Percentiles rank a stretch among this genome's conserved stretches.
phyloP scores from a whole-genome alignment of 176 grass and related monocot genomes.

The Oryza australiensis region DNA sequence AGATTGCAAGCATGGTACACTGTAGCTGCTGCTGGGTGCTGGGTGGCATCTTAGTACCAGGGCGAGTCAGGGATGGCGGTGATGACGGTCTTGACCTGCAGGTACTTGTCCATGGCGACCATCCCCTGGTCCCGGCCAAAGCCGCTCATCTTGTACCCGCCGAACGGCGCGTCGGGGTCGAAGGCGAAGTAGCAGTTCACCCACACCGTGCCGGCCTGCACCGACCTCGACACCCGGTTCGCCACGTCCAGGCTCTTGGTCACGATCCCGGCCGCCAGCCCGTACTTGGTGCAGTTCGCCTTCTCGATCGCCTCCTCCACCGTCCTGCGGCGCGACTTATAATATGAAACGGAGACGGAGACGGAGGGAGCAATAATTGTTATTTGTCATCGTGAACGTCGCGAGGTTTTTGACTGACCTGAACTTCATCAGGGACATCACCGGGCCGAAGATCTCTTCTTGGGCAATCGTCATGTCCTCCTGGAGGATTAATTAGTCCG shows the following conservation, averaged over 20 bases:
- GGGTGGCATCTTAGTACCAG: constrained; percentile 63
- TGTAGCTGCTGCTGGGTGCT: neutral
- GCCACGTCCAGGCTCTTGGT: constrained; percentile 69
- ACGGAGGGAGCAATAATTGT: no score
- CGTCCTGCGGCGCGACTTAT: constrained; percentile 33
- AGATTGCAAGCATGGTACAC: neutral
- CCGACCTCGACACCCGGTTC: constrained; percentile 72
- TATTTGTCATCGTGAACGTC: no score
- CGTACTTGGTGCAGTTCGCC: constrained; percentile 75
- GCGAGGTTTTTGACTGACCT: constrained; percentile 40
- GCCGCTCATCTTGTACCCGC: constrained; percentile 87
- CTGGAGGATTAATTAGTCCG: constrained; percentile 34
- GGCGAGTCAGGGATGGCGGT: constrained; percentile 74
- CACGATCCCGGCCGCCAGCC: constrained; percentile 65
- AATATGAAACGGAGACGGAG: no score
- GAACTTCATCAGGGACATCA: constrained; percentile 93
- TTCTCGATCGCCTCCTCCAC: constrained; percentile 75
- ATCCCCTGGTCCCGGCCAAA: constrained; percentile 81
- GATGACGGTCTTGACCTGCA: constrained; percentile 81
- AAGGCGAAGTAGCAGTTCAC: constrained; percentile 90
- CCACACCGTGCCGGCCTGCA: constrained; percentile 72
- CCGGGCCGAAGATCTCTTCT: constrained; percentile 90
- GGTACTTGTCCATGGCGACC: constrained; percentile 70
- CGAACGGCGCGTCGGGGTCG: constrained; percentile 73
- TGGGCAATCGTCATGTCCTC: constrained; percentile 85